These are phyloP conservation scores for Pittosporum tobira DNA, from an alignment of 129 eudicot genomes.

Conservation along the genomic window DNA sequence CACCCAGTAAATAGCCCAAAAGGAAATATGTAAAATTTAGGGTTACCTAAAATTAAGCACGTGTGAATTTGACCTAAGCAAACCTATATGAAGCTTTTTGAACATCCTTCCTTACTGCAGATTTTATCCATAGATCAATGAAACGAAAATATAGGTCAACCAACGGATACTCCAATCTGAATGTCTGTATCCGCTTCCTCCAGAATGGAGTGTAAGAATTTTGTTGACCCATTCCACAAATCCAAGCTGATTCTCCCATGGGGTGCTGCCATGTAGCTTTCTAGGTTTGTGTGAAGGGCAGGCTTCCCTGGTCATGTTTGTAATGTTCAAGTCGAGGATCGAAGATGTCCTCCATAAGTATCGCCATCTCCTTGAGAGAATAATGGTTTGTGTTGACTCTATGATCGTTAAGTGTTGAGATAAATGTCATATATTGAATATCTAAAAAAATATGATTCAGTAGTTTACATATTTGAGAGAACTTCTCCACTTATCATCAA, in stretches of 20 bases:
- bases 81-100: not conserved
- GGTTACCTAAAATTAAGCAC: no score
- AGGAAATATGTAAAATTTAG: not conserved
- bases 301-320: not conserved
- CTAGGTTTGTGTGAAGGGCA: no score
- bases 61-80: no score
- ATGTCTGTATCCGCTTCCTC: not conserved
- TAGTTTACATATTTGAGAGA: no score
- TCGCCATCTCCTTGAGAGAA: conserved; percentile 1
- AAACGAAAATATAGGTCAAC: not conserved
- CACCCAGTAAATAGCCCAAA: not conserved
- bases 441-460: no score
- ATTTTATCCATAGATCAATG: not conserved
- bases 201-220: not conserved
- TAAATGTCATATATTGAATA: no score
- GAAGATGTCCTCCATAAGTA: not conserved
- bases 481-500: no score
- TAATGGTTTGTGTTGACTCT: not conserved
- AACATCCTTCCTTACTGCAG: not conserved
- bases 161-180: not conserved
- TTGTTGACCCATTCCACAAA: not conserved
- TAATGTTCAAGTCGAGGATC: not conserved
- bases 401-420: not conserved
- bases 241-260: no score
- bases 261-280: no score